Evolutionary conservation across 345 rosid genomes (phyloP).

Genomic region (Limnanthes douglasii): DNA sequence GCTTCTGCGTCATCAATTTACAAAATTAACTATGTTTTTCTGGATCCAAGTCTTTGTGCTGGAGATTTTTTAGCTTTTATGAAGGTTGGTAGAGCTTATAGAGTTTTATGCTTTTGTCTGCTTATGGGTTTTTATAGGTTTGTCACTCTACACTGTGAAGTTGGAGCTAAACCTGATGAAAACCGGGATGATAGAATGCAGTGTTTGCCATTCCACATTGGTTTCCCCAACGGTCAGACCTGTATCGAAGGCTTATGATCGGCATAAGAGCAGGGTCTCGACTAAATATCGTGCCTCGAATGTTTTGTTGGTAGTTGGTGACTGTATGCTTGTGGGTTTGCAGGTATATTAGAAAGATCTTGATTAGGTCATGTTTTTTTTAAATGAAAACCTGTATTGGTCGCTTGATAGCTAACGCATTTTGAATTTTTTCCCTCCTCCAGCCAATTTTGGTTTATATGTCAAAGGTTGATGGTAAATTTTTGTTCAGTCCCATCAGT

Average conservation of each 20-base stretch:
- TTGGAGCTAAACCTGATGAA: slow-evolving; percentile 41
- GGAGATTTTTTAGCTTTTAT: no score
- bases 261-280: slow-evolving; percentile 28
- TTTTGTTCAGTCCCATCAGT: slow-evolving; percentile 61
- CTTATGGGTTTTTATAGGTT: no score
- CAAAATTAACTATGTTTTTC: no score
- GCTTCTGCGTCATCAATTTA: no score
- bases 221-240: slow-evolving; percentile 21
- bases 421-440: slow-evolving; percentile 7
- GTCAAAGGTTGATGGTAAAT: slow-evolving; percentile 71
- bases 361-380: no score
- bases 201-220: slow-evolving; percentile 53
- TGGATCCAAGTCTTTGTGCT: no score
- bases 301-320: slow-evolving; percentile 48
- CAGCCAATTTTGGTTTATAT: slow-evolving; percentile 79
- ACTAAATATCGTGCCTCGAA: slow-evolving; percentile 36
- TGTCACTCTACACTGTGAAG: no score
- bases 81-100: no score
- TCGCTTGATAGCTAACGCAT: no score
- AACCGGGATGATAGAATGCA: slow-evolving; percentile 75
- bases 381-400: no score
- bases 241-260: slow-evolving; percentile 45
- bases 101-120: no score
- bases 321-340: slow-evolving; percentile 49
- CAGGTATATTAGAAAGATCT: slow-evolving; percentile 20